phyloP scores from a whole-genome alignment of 306 rosid species.

The Inga oerstediana region DNA sequence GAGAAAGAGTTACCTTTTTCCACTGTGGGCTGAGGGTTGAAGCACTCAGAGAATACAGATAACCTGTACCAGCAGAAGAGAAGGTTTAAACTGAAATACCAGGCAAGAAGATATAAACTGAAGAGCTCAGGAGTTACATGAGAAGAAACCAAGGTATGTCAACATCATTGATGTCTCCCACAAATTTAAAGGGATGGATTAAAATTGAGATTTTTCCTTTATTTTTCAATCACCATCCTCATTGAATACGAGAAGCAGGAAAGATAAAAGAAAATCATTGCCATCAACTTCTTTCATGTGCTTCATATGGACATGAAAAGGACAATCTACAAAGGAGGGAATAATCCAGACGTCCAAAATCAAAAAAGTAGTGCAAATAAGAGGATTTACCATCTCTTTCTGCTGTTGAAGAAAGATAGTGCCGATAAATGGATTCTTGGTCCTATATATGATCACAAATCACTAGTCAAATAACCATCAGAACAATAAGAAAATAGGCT shows the following conservation, averaged over 20 bases:
- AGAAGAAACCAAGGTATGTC: constrained; percentile 7
- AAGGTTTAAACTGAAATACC: constrained; percentile 30
- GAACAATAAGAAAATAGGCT: background rate
- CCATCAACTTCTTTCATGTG: constrained; percentile 24
- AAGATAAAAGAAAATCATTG: constrained; percentile 28
- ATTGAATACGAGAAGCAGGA: constrained; percentile 24
- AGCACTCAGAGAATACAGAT: constrained; percentile 80
- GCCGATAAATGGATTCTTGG: constrained; percentile 66
- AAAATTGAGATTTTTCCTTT: background rate
- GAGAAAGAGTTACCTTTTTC: constrained; percentile 56
- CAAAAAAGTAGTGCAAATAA: constrained; percentile 9
- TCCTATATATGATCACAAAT: constrained; percentile 55
- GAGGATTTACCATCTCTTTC: constrained; percentile 85
- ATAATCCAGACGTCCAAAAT: constrained; percentile 17
- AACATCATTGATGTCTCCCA: constrained; percentile 15
- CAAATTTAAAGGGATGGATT: constrained; percentile 4
- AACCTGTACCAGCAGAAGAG: constrained; percentile 61
- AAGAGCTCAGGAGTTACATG: background rate
- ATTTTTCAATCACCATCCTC: background rate
- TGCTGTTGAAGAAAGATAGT: constrained; percentile 79
- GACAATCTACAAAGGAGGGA: constrained; percentile 22
- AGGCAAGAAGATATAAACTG: constrained; percentile 5
- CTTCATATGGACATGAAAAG: constrained; percentile 15
- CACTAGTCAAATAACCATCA: constrained; percentile 34
- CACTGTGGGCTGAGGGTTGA: constrained; percentile 84